A percentile compares a stretch with the other conserved stretches of the same genome.
These are phyloP conservation scores for Lactarius sp. DNA, from an alignment of 768 basidiomycete genomes.

Conservation along the genomic window DNA sequence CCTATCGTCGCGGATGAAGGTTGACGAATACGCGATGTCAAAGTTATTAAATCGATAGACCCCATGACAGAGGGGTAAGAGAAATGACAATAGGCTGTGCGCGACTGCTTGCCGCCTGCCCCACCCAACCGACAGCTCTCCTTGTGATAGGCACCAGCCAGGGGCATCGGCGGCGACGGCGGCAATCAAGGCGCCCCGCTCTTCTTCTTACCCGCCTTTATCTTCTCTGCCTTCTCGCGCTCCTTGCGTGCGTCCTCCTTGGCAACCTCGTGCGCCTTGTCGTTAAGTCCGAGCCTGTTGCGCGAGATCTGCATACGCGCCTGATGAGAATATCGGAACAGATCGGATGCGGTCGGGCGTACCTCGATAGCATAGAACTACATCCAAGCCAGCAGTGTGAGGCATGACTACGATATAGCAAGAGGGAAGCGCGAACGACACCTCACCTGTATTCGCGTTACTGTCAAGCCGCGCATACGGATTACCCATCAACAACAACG, in stretches of 20 bases:
- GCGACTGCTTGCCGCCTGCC: neutral
- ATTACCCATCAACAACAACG: neutral
- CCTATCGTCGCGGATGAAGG: neutral
- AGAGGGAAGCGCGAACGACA: neutral
- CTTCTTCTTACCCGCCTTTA: slow-evolving; percentile 38
- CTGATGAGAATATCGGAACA: slow-evolving; percentile 10
- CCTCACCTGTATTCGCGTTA: slow-evolving; percentile 65
- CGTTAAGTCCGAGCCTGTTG: slow-evolving; percentile 88
- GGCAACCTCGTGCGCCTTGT: slow-evolving; percentile 75
- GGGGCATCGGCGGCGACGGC: neutral
- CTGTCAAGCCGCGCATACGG: slow-evolving; percentile 32
- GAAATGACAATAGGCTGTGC: neutral
- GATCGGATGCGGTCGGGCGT: neutral
- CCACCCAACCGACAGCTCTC: neutral
- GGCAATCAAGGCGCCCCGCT: slow-evolving; percentile 18
- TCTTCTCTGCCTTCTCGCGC: slow-evolving; percentile 53
- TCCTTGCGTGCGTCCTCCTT: slow-evolving; percentile 57
- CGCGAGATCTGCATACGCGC: slow-evolving; percentile 65
- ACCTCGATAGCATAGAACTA: slow-evolving; percentile 95
- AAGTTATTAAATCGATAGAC: neutral
- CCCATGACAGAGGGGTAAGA: neutral
- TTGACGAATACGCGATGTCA: neutral
- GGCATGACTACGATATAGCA: neutral
- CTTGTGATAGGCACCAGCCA: neutral
- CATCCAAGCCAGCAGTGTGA: neutral